phyloP scores from a whole-genome alignment of 73 alveolate genomes.

The Effrenium voratum region DNA sequence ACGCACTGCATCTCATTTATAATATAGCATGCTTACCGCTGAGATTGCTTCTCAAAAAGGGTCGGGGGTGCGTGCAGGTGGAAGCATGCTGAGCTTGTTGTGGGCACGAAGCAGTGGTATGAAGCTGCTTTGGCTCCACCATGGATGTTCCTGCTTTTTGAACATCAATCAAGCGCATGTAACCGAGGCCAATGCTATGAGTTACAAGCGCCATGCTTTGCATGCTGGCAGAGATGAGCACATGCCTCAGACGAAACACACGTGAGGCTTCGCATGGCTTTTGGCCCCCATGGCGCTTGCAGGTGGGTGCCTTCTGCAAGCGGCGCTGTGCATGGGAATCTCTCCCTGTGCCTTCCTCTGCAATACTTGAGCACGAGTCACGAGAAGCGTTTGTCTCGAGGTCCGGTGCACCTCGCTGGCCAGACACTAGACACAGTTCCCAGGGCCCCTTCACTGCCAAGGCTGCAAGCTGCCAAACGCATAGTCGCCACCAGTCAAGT shows the following conservation, averaged over 20 bases:
- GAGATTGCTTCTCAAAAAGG: neutral
- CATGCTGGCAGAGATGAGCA: conserved; percentile 29
- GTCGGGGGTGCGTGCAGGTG: neutral
- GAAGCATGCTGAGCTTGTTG: conserved; percentile 51
- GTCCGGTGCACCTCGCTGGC: conserved; percentile 44
- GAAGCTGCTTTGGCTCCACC: neutral
- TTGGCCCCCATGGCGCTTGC: neutral
- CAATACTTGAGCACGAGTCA: neutral
- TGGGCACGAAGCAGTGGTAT: conserved; percentile 55
- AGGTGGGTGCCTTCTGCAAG: conserved; percentile 11
- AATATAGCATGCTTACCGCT: neutral
- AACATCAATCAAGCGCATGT: neutral
- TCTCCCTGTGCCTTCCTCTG: neutral
- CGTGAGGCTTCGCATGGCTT: neutral
- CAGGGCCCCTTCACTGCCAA: neutral
- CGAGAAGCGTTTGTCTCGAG: neutral
- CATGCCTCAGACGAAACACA: neutral
- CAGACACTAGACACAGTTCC: neutral
- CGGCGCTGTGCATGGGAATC: conserved; percentile 19
- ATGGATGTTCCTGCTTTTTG: neutral
- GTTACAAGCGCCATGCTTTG: conserved; percentile 55
- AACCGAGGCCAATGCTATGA: conserved; percentile 40
- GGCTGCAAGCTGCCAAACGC: too few relatives aligned
- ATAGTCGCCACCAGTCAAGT: too few relatives aligned
- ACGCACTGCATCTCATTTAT: neutral